Evolutionary conservation across 306 rosid species (phyloP), one percentile per base, ranked within the genome.

Genomic region (Sicyos edulis): DNA sequence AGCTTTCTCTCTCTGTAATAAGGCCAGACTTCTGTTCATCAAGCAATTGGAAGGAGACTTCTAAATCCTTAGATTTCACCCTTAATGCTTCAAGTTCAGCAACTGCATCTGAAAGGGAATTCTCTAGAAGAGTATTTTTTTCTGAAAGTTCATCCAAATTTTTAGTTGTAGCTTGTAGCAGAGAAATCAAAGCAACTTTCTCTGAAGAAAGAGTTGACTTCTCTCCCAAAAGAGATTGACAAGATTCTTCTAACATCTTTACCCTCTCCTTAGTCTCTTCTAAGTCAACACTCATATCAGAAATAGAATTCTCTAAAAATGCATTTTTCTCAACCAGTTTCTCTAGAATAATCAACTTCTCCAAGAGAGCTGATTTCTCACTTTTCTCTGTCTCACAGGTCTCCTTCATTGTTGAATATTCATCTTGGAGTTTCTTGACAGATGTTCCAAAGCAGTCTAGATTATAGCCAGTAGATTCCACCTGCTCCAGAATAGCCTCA

Each of bases 271-370:
- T 86, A 49, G 87, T 81, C n/a, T 81, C 86, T 63, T 89, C 91
- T 71, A 95, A 80, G 80, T 95, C 99, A 26, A 81, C 86, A 78
- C 86, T 86, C 85, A 91, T 76, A 78, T 91, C 97, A 68, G 95
- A 87, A 76, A 95, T 83, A 77, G 96, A 86, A 78, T 85, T 89
- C 81, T 95, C 99, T 73, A 95, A 80, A 82, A 91, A 85, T 34
- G 82, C 68, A 85, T 89, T 91, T 82, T 87, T 95, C 85, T 87
- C 96, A 76, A 75, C 20, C 22, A 91, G 91, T 84, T 85, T 85
- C 83, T 81, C 91, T 88, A 95, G 86, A 79, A 79, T 76, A 73
- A 73, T 85, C 82, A 91, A 78, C 80, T 95, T 87, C 78, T 80
- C 88, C 87, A 83, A 63, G 72, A 95, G 89, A 75, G 81, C 80